phyloP scores from a whole-genome alignment of 352 stramenopile genomes.

The Phytophthora pseudosyringae region DNA sequence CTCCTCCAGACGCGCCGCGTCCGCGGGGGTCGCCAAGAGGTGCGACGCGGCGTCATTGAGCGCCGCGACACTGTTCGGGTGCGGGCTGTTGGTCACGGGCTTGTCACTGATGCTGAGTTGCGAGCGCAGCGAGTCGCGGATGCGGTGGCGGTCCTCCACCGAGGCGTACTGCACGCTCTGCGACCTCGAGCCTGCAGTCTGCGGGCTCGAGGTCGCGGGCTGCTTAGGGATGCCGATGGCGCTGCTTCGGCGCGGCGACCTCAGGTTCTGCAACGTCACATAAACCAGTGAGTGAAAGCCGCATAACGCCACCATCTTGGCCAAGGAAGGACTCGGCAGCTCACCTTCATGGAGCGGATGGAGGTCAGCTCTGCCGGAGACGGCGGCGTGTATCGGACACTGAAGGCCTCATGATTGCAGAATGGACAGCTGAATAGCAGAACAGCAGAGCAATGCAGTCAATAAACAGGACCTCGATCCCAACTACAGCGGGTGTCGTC shows the following conservation, averaged over 20 bases:
- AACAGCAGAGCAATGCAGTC: not conserved
- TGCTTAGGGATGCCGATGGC: slow-evolving; percentile 43
- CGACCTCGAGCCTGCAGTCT: too few relatives aligned
- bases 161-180: slow-evolving; percentile 67
- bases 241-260: slow-evolving; percentile 38
- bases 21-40: slow-evolving; percentile 49
- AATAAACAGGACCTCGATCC: not conserved
- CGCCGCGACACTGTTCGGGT: slow-evolving; percentile 49
- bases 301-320: slow-evolving; percentile 6
- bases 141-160: slow-evolving; percentile 72
- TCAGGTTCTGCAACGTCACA: slow-evolving; percentile 33
- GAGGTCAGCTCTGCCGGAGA: slow-evolving; percentile 51
- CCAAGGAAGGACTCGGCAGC: not conserved
- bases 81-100: slow-evolving; percentile 57
- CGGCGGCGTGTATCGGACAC: slow-evolving; percentile 55
- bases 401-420: slow-evolving; percentile 77
- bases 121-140: slow-evolving; percentile 76
- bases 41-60: slow-evolving; percentile 45
- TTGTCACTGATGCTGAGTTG: slow-evolving; percentile 70
- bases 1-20: slow-evolving; percentile 72
- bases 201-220: slow-evolving; percentile 13
- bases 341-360: slow-evolving; percentile 51
- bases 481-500: slow-evolving; percentile 5
- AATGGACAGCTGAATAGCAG: slow-evolving; percentile 68
- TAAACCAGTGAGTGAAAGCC: slow-evolving; percentile 14